These are phyloP conservation scores for Eutrema salsugineum DNA, from an alignment of 441 rosid species.

Conservation along the genomic window DNA sequence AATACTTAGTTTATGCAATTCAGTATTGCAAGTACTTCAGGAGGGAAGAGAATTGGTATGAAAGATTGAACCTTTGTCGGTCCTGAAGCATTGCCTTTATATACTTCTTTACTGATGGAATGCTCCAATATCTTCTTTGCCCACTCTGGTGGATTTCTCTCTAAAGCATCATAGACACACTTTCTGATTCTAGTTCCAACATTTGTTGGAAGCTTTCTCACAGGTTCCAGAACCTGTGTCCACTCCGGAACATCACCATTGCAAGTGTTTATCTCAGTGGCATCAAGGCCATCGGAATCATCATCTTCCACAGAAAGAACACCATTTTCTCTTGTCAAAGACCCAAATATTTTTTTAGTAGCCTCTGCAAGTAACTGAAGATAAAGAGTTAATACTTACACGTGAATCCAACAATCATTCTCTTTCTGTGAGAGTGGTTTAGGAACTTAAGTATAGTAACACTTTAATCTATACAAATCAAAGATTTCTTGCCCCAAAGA, in stretches of 20 bases:
- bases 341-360: constrained; percentile 65
- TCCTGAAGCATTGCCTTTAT: constrained; percentile 99
- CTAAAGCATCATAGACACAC: constrained; percentile 88
- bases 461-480: background rate
- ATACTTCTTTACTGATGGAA: constrained; percentile 95
- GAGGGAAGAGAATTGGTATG: constrained; percentile 20
- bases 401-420: background rate
- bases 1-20: constrained; percentile 12
- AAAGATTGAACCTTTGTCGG: constrained; percentile 84
- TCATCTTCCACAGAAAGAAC: constrained; percentile 68
- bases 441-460: background rate
- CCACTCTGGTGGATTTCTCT: constrained; percentile 92
- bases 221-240: constrained; percentile 89
- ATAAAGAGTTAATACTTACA: constrained; percentile 37
- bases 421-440: background rate
- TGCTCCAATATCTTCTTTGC: constrained; percentile 80
- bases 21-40: constrained; percentile 9
- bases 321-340: constrained; percentile 55
- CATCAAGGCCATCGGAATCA: constrained; percentile 49
- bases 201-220: constrained; percentile 95
- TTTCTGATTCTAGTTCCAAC: constrained; percentile 98
- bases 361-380: constrained; percentile 99
- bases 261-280: constrained; percentile 48
- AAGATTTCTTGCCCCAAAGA: constrained; percentile 1
- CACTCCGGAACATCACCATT: constrained; percentile 81